A percentile compares a stretch with the other conserved stretches of the same genome.
phyloP scores from a whole-genome alignment of 2,329 filamentous ascomycete species.

The Pyrenochaeta sp. region DNA sequence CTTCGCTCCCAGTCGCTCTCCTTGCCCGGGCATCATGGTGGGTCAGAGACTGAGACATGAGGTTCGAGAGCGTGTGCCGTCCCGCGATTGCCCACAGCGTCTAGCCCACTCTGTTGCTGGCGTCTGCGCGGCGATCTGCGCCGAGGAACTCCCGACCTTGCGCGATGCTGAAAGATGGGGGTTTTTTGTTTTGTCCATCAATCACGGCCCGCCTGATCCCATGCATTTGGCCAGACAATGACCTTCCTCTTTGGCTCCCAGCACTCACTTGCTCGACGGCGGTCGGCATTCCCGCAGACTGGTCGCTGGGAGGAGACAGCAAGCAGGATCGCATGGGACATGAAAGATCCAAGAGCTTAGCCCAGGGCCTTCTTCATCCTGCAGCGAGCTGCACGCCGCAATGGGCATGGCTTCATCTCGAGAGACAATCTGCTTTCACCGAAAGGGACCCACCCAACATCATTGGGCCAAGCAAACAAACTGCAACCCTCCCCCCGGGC shows the following conservation, averaged over 20 bases:
- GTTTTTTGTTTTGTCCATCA: neutral
- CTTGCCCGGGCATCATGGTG: constrained; percentile 8
- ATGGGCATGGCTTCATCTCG: constrained; percentile 14
- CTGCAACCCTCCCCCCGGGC: no score
- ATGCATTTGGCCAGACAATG: no score
- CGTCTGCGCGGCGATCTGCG: constrained; percentile 1
- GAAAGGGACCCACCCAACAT: neutral
- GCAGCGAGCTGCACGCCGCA: constrained; percentile 16
- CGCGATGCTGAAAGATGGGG: neutral
- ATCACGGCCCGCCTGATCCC: neutral
- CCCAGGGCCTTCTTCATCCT: constrained; percentile 18
- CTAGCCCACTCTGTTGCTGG: constrained; percentile 1
- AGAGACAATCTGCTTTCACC: neutral
- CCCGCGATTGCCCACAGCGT: constrained; percentile 11
- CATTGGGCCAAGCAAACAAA: no score
- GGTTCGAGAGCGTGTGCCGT: constrained; percentile 16
- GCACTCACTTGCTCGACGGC: no score
- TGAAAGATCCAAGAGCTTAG: constrained; percentile 11
- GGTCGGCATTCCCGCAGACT: constrained; percentile 5
- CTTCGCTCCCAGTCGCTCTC: neutral
- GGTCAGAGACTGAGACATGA: constrained; percentile 6
- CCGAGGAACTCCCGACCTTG: constrained; percentile 3
- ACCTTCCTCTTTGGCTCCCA: no score
- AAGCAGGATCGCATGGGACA: no score
- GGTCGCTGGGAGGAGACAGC: neutral